Percentiles rank a stretch among this genome's conserved stretches.
phyloP scores from a whole-genome alignment of 306 rosid species.

The Cotoneaster glaucophyllus region DNA sequence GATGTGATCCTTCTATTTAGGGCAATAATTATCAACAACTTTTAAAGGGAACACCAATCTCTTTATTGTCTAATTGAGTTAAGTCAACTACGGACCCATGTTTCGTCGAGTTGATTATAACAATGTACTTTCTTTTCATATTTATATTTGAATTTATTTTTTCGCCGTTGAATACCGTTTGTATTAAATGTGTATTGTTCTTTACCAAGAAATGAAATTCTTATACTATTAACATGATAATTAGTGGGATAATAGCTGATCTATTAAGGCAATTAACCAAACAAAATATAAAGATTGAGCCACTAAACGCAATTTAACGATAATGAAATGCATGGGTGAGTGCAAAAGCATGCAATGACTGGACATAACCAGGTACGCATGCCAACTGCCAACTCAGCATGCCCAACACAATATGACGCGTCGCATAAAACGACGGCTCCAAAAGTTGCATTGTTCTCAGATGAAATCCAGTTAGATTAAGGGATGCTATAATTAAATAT shows the following conservation, averaged over 20 bases:
- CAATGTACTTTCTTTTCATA: too few relatives aligned
- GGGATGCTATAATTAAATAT: neutral
- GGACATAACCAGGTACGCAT: slow-evolving; percentile 44
- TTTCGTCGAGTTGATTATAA: neutral
- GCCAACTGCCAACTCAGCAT: slow-evolving; percentile 29
- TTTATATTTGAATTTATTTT: too few relatives aligned
- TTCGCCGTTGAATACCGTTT: neutral
- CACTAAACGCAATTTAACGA: neutral
- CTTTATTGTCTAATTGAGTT: neutral
- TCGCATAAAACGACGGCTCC: slow-evolving; percentile 6
- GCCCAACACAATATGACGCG: slow-evolving; percentile 11
- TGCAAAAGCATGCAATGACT: slow-evolving; percentile 27
- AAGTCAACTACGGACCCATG: neutral
- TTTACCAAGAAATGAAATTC: neutral
- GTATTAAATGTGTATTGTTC: neutral
- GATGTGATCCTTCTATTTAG: slow-evolving; percentile 2
- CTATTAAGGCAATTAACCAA: neutral
- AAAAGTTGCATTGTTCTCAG: neutral
- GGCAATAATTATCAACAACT: neutral
- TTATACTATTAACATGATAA: neutral
- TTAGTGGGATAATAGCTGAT: neutral
- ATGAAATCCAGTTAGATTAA: neutral
- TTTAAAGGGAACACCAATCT: neutral
- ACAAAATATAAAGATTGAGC: slow-evolving; percentile 35
- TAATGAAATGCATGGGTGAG: slow-evolving; percentile 18